Evolutionary conservation across 2,329 filamentous ascomycete species (phyloP), one percentile per base, ranked within the genome.

Genomic region (Aspergillus intermedius): DNA sequence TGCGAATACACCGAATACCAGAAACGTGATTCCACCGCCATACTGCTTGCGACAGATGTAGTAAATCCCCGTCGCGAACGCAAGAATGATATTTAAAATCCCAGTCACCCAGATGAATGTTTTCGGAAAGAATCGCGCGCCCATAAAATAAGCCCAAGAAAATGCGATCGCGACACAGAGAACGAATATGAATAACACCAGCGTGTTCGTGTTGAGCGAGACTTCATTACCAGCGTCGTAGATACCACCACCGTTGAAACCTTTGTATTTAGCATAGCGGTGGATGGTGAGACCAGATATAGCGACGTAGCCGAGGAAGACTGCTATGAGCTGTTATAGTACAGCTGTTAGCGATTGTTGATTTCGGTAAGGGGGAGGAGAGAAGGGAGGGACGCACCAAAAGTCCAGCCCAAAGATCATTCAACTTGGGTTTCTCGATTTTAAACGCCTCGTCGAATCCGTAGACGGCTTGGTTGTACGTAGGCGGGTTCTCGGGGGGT

Each of bases 41-140:
- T 83, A 95, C 65, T 91, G 88, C 49, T 79, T 79, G 40, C 81
- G 77, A 51, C 78, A 83, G 41, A 95, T 80, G 75, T 95, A 95
- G 70, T 90, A 94, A 46, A 91, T 83, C 8, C 88, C 89, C 0
- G 89, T 95, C 1, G 80, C 91, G n/a, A 96, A 74, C 0, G 88
- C 88, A 59, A 89, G 85, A 47, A 86, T 73, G 60, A 95, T 86
- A 67, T 96, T 94, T 49, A 95, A 75, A 45, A 95, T 91, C 10
- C 88, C 89, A 0, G 90, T 94, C 35, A 90, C 80, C 88, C 89
- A 96, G 64, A 96, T 94, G 58, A 95, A 90, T 62, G 88, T 81
- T 71, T 93, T 94, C 3, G 91, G 90, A 56, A 91, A 91, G 42
- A 80, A 72, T 48, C 89, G 82, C 5, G 88, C 87, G 2, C 84